phyloP scores from a whole-genome alignment of 495 filamentous ascomycete species.

The Monascus purpureus region DNA sequence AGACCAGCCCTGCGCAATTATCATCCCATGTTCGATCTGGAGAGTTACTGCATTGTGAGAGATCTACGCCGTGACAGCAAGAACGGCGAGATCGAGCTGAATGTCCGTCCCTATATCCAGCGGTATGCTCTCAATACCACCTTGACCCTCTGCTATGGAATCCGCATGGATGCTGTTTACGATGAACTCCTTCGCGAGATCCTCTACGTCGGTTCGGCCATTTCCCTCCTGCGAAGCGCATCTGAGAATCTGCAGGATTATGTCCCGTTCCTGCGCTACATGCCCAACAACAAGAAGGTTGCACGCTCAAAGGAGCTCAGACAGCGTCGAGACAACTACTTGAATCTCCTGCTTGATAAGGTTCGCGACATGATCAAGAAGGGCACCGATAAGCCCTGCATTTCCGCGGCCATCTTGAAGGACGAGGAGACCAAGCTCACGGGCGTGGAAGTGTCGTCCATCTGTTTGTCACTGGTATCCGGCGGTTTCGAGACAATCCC shows the following conservation, averaged over 20 bases:
- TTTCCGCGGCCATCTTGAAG: constrained; percentile 35
- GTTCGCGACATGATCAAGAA: constrained; percentile 33
- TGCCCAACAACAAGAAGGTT: constrained; percentile 36
- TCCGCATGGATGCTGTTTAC: constrained; percentile 38
- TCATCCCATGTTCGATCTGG: constrained; percentile 37
- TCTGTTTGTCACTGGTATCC: constrained; percentile 36
- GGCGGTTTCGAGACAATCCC: constrained; percentile 40
- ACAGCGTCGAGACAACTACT: constrained; percentile 29
- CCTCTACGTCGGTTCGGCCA: constrained; percentile 33
- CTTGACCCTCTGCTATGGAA: constrained; percentile 38
- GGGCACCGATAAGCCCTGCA: constrained; percentile 39
- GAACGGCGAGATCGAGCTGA: constrained; percentile 22
- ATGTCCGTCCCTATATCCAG: constrained; percentile 30
- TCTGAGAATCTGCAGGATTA: constrained; percentile 40
- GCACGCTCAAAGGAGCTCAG: constrained; percentile 30
- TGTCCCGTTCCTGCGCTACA: constrained; percentile 29
- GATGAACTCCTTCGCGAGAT: constrained; percentile 37
- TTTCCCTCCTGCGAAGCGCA: constrained; percentile 32
- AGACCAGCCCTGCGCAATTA: constrained; percentile 32
- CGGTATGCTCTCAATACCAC: constrained; percentile 37
- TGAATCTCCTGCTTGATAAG: constrained; percentile 31
- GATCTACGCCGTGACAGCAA: constrained; percentile 30
- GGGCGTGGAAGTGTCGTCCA: constrained; percentile 34
- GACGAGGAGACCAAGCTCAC: constrained; percentile 34
- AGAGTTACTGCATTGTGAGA: constrained; percentile 32